Base-by-base conservation (phyloP, 2,329 filamentous ascomycete species). In the Bertia moriformis region DNA sequence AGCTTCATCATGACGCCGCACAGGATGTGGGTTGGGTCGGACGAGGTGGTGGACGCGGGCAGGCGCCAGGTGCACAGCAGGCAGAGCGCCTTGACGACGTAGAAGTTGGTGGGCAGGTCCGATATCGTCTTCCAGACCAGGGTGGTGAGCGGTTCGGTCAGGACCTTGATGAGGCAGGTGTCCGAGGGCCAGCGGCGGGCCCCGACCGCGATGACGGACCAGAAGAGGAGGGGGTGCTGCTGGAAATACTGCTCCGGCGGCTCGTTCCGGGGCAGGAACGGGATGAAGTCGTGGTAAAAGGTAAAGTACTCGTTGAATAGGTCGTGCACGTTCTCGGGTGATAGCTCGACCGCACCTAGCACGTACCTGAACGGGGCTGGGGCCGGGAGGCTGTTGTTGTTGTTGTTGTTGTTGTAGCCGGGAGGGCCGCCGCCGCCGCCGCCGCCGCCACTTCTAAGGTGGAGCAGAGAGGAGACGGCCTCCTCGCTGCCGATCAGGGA, bases 1-100 rank as follows among this genome's bases (percentile, higher is more conserved):
- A 83, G 75, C 60, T 88, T 86, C 74, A 89, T 87, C 81, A 89
- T 86, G 44, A 86, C 74, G 39, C 84, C 83, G 47, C 79, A 80
- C 14, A 88, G 63, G 53, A 85, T 87, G 52, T 88, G 85, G 1
- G 83, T 89, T 2, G 83, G 82, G 48, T 91, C 84, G 4, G 78
- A 78, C 4, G 80, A 79, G 1, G 82, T 86, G 4, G 79, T 84
- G 56, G 80, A 86, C n/a, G 79, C 85, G 1, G 84, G 84, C 27
- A 89, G 59, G 4, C 84, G 83, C 83, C 83, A 91, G 4, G 80
- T 83, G 55, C 83, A 89, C 32, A 88, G 59, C 41, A 91, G 59
- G 50, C 82, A 87, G 48, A 89, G 65, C 2, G 83, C 83, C 60
- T 89, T 88, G 53, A 88, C 81, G 43, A 86, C 78, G 51, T 80